Base-by-base conservation (phyloP, 2,329 filamentous ascomycete genomes). In the Aureobasidium sp. region DNA sequence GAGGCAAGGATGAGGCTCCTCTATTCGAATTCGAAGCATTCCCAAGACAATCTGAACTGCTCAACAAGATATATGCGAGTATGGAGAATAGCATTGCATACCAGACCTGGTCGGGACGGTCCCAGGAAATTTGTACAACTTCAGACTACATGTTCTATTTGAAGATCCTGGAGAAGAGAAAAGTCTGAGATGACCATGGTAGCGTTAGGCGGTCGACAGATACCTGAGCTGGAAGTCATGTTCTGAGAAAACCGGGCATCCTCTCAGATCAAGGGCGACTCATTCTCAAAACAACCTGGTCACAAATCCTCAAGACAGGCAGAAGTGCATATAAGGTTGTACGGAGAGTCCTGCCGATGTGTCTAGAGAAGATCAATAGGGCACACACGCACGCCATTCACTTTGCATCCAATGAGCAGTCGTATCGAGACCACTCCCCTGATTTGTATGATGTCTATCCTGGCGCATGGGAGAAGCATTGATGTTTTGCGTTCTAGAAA, bases 241-340 rank as follows among this genome's bases (percentile, higher is more conserved):
- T n/a, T n/a, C n/a, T n/a, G n/a, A n/a, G n/a, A n/a, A n/a, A n/a
- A n/a, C n/a, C n/a, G n/a, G n/a, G n/a, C n/a, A n/a, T n/a, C n/a
- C n/a, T n/a, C n/a, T n/a, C n/a, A n/a, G n/a, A n/a, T n/a, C n/a
- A n/a, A n/a, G n/a, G n/a, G n/a, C n/a, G 19, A 11, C n/a, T 24
- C 27, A 14, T 11, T 6, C 19, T 14, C 32, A 12, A 6, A 24
- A 5, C 12, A 16, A 34, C 12, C 4, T 24, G 40, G 19, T 45
- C 41, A 45, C 41, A 32, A 16, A 34, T 19, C 12, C n/a, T 6
- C 19, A 45, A 19, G 4, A 34, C 19, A 17, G 29, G 22, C 12
- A 34, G 27, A 45, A 16, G 44, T 48, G 44, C 44, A 48, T 48
- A 25, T 39, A 49, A 49, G 45, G 34, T 39, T 39, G 34, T 49